A percentile compares a stretch with the other conserved stretches of the same genome.
phyloP scores from a whole-genome alignment of 2,329 filamentous ascomycete species.

The Plenodomus tracheiphilus region DNA sequence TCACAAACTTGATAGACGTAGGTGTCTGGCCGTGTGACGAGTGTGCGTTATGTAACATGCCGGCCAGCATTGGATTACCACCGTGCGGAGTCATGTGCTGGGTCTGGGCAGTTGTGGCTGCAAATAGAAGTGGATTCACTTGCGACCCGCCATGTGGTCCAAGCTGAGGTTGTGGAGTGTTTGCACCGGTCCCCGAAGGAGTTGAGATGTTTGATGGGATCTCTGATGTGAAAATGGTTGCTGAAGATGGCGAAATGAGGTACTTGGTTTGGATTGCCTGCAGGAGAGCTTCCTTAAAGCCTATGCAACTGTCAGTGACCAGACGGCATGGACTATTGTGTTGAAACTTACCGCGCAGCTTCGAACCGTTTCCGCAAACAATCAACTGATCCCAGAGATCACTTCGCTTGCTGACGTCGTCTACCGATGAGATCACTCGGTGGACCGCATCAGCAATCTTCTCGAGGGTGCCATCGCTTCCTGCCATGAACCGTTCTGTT shows the following conservation, averaged over 20 bases:
- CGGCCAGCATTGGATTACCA: slow-evolving; percentile 32
- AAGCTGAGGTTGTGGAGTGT: slow-evolving; percentile 73
- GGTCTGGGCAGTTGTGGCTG: slow-evolving; percentile 77
- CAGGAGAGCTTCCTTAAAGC: slow-evolving; percentile 87
- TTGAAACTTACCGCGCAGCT: slow-evolving; percentile 57
- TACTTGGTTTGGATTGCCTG: slow-evolving; percentile 79
- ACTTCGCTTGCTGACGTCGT: slow-evolving; percentile 81
- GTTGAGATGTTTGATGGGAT: slow-evolving; percentile 92
- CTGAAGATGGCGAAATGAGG: slow-evolving; percentile 86
- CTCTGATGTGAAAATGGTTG: slow-evolving; percentile 96
- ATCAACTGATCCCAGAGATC: slow-evolving; percentile 91
- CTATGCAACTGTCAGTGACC: slow-evolving; percentile 48
- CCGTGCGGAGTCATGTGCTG: slow-evolving; percentile 51
- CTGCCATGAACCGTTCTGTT: slow-evolving; percentile 69
- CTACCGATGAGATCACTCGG: slow-evolving; percentile 77
- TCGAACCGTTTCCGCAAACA: slow-evolving; percentile 85
- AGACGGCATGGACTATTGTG: not conserved
- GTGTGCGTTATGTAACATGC: slow-evolving; percentile 56
- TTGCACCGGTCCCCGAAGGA: slow-evolving; percentile 84
- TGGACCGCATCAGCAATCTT: slow-evolving; percentile 84
- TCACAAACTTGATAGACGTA: slow-evolving; percentile 77
- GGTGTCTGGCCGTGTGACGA: slow-evolving; percentile 74
- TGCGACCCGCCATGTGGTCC: slow-evolving; percentile 55
- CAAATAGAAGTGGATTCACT: slow-evolving; percentile 89
- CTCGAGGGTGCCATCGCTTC: slow-evolving; percentile 73